Base-by-base conservation (phyloP, 768 basidiomycete genomes). In the Hypholoma sublateritium region DNA sequence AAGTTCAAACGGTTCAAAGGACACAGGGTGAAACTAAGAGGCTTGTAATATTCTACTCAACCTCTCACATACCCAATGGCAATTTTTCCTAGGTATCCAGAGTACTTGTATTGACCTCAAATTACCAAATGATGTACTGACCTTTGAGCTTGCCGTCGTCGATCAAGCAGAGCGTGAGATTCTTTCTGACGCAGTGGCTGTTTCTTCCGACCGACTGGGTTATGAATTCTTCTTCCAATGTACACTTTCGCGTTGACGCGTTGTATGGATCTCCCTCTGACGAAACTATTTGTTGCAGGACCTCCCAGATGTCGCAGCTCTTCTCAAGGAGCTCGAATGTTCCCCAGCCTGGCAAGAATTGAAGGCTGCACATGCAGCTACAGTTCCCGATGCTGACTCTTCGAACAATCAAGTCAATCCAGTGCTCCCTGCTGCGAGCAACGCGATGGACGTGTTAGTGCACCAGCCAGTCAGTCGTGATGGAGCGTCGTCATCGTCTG, bases 271-370 rank as follows among this genome's bases (percentile, higher is more conserved):
- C 9, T 43, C 50, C 42, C 49, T 59, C 50, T 46, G 39, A 46
- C 36, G 53, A 37, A n/a, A 59, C 48, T 42, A 8, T 42, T 11
- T 28, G 25, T 52, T 48, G 48, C 65, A 91, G 89, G 88, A 91
- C 69, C 75, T 86, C 46, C 76, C 75, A 58, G 82, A 80, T 44
- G 78, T 94, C 47, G 80, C 83, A 62, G 85, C 88, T 24, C 77
- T 93, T 22, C 79, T 94, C 16, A 87, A 91, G 52, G 82, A 83
- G 59, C 75, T 93, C 12, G 77, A 82, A 50, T 70, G 78, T 2
- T 92, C 91, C 3, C 78, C 83, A 62, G 87, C 84, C 21, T 92
- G 88, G 89, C 81, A 86, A 63, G 77, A 85, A 47, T 42, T 71
- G 28, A 48, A 57, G 50, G 56, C 63, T 28, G 37, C 55, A 37